phyloP scores from a whole-genome alignment of 371 early-diverging fungal genomes.

The Rhizomucor pusillus region DNA sequence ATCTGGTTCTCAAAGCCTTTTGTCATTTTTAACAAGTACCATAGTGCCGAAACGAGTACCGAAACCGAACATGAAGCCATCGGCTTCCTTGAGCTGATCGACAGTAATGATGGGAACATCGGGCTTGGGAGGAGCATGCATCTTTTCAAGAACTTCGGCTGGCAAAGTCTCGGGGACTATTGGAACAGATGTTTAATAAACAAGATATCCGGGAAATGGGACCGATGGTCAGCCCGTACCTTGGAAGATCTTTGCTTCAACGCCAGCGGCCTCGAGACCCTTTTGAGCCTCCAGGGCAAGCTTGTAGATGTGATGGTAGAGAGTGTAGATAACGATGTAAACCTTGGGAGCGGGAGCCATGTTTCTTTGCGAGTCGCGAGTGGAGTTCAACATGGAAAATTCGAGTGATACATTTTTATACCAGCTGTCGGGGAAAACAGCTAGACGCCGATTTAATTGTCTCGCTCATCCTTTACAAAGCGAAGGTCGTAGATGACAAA shows the following conservation, averaged over 20 bases:
- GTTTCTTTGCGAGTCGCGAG: too few relatives aligned
- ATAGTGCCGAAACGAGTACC: conserved; percentile 54
- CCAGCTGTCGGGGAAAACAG: too few relatives aligned
- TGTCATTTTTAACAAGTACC: conserved; percentile 49
- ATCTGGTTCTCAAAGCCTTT: too few relatives aligned
- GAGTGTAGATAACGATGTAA: conserved; percentile 59
- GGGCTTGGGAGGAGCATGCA: conserved; percentile 58
- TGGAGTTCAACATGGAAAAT: too few relatives aligned
- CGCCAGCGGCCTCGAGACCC: conserved; percentile 49
- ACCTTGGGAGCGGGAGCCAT: conserved; percentile 34
- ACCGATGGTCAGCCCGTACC: too few relatives aligned
- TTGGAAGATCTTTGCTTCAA: conserved; percentile 57
- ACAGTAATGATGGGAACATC: conserved; percentile 60
- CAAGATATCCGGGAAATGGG: too few relatives aligned
- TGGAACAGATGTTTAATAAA: too few relatives aligned
- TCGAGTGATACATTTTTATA: too few relatives aligned
- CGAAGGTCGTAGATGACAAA: too few relatives aligned
- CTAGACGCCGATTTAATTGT: too few relatives aligned
- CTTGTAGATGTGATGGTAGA: conserved; percentile 68
- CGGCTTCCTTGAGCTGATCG: conserved; percentile 57
- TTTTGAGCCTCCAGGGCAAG: conserved; percentile 60
- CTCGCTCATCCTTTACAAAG: too few relatives aligned
- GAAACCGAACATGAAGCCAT: conserved; percentile 71
- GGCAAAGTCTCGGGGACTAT: conserved; percentile 64
- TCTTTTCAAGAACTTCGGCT: conserved; percentile 56